Evolutionary conservation across 495 filamentous ascomycete genomes (phyloP).

Genomic region (Antarctomyces pellizariae): DNA sequence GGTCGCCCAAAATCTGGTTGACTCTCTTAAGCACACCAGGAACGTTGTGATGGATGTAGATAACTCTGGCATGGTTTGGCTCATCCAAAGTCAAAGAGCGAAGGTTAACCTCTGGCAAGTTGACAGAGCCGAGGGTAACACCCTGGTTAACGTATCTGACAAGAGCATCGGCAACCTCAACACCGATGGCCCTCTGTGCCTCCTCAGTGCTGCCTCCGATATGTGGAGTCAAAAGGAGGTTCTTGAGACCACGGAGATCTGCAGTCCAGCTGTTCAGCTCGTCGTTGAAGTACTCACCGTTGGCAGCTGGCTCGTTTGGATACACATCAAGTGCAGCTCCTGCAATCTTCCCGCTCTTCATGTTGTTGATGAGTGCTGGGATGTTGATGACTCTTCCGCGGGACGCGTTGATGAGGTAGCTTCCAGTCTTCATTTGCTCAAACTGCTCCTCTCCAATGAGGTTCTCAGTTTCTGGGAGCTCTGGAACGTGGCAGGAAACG

Average conservation of each 20-base stretch:
- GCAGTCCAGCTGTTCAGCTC: constrained; percentile 70
- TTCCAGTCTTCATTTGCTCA: constrained; percentile 71
- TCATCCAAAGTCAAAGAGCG: constrained; percentile 74
- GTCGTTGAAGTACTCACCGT: constrained; percentile 84
- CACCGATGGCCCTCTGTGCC: constrained; percentile 86
- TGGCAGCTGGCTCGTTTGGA: constrained; percentile 76
- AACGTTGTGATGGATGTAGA: constrained; percentile 90
- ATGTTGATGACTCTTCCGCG: constrained; percentile 90
- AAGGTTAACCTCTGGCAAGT: constrained; percentile 81
- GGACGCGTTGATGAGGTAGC: constrained; percentile 88
- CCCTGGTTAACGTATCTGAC: constrained; percentile 88
- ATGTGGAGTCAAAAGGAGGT: constrained; percentile 86
- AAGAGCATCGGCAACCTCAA: constrained; percentile 73
- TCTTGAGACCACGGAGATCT: constrained; percentile 66
- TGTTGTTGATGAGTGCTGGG: constrained; percentile 70
- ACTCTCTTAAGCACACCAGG: constrained; percentile 79
- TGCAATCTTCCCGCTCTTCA: constrained; percentile 70
- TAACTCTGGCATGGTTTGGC: constrained; percentile 62
- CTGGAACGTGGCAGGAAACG: constrained; percentile 83
- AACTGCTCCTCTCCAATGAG: constrained; percentile 64
- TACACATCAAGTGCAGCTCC: constrained; percentile 94
- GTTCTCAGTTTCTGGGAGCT: constrained; percentile 72
- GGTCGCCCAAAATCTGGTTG: constrained; percentile 80
- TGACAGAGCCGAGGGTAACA: constrained; percentile 72
- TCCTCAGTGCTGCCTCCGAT: constrained; percentile 97